phyloP scores from a whole-genome alignment of 1,284 basidiomycete species.

The Tilletiopsis washingtonensis region DNA sequence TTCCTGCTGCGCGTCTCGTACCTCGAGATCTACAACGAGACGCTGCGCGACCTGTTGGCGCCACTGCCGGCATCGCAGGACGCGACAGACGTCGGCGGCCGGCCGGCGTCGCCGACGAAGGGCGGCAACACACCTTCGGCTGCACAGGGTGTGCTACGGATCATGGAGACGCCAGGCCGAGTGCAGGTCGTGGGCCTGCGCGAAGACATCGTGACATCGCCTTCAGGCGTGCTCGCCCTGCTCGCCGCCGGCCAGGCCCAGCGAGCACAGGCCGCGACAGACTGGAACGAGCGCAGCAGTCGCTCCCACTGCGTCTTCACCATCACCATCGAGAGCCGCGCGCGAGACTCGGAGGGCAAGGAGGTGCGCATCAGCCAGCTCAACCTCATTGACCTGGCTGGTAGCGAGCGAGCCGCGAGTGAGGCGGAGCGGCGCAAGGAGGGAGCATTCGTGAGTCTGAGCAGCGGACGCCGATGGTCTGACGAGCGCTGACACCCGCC shows the following conservation, averaged over 20 bases:
- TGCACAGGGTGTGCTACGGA: constrained; percentile 14
- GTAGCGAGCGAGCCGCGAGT: constrained; percentile 54
- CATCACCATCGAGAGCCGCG: constrained; percentile 48
- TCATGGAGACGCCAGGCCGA: constrained; percentile 47
- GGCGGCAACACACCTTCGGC: constrained; percentile 12
- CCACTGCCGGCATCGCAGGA: constrained; percentile 1
- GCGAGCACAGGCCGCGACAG: constrained; percentile 82
- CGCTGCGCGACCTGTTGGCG: constrained; percentile 52
- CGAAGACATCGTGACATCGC: constrained; percentile 54
- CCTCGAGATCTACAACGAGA: constrained; percentile 58
- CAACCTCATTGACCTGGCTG: constrained; percentile 56
- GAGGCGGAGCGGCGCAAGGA: constrained; percentile 54
- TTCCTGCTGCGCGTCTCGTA: constrained; percentile 55
- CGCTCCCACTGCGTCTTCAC: constrained; percentile 74
- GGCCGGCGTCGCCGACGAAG: constrained; percentile 17
- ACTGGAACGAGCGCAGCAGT: constrained; percentile 93
- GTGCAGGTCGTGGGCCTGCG: constrained; percentile 52
- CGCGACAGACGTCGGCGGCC: background rate
- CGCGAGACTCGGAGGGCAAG: constrained; percentile 6
- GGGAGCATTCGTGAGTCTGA: constrained; percentile 48
- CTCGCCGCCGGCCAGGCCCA: constrained; percentile 77
- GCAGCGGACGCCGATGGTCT: constrained; percentile 1
- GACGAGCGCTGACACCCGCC: background rate
- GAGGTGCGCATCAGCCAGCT: constrained; percentile 45
- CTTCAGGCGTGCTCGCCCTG: constrained; percentile 55